phyloP scores from a whole-genome alignment of 495 filamentous ascomycete genomes.

The Apodospora peruviana region DNA sequence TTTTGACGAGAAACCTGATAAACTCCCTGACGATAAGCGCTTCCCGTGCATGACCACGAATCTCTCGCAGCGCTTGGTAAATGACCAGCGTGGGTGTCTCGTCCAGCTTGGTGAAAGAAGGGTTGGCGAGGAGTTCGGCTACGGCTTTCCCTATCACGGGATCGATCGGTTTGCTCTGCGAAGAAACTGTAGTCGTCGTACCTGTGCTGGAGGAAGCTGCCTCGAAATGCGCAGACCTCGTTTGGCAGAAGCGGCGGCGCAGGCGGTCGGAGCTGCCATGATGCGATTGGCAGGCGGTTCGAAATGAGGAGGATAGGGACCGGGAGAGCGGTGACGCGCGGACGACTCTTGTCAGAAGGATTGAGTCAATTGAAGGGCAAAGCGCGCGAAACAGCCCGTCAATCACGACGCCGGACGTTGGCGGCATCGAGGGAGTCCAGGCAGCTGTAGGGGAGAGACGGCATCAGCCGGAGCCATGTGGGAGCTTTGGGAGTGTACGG shows the following conservation, averaged over 20 bases:
- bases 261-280: too few species aligned
- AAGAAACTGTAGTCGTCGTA: not conserved
- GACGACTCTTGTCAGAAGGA: slow-evolving; percentile 21
- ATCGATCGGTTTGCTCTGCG: too few species aligned
- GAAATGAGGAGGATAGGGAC: not conserved
- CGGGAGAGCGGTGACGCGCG: not conserved
- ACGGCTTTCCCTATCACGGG: too few species aligned
- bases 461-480: too few species aligned
- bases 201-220: not conserved
- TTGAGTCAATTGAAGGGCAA: slow-evolving; percentile 51
- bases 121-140: not conserved
- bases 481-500: too few species aligned
- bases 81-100: slow-evolving; percentile 26
- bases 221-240: not conserved
- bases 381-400: slow-evolving; percentile 66
- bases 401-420: slow-evolving; percentile 42
- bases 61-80: slow-evolving; percentile 41
- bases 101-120: not conserved
- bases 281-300: not conserved
- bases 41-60: slow-evolving; percentile 17
- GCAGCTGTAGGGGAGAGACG: too few species aligned
- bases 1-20: slow-evolving; percentile 54
- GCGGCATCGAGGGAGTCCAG: slow-evolving; percentile 4
- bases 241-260: too few species aligned
- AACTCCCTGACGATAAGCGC: slow-evolving; percentile 26